Evolutionary conservation across 768 basidiomycete genomes (phyloP), one percentile per base, ranked within the genome.

Genomic region (Mycena polygramma): DNA sequence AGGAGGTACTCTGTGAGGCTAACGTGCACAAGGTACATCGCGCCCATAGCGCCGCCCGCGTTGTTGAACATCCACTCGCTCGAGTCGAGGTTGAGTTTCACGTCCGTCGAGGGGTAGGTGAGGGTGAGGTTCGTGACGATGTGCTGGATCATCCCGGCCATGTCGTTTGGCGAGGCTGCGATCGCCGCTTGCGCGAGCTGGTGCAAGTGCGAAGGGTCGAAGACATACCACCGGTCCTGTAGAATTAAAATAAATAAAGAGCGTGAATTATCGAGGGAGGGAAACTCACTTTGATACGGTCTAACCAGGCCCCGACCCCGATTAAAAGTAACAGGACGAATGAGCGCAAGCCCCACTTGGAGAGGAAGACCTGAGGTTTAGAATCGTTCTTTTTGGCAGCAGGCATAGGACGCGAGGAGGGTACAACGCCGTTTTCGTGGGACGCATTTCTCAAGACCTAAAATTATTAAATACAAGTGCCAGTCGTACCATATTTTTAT

Each of bases 1-100:
- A 96, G 94, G 73, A 95, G 88, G 83, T 97, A 99, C 84, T 99
- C 98, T 5, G 97, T 98, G 75, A 99, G 91, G 82, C 91, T 93
- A 19, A 97, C 95, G 76, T 99, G 97, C 73, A 99, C 93, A 82
- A 98, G 87, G 80, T 96, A 98, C 97, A 99, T 97, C 45, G 92
- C 92, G 53, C 96, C 96, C 96, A 97, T 98, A 1, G 96, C 96
- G 69, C 98, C 98, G 14, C 97, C 98, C 1, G 97, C 97, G 76
- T 98, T 99, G 85, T 91, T 98, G 82, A 97, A 93, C 35, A 98
- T 88, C 97, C 97, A 98, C 77, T 98, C 96, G 37, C 83, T 83
- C 22, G 87, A 77, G 82, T 92, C 75, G 53, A 89, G 72, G 77
- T 90, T 89, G 70, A 94, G 66, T n/a, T 81, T 81, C 57, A 90